Base-by-base conservation (phyloP, 1,284 basidiomycete species). In the Exobasidium rhododendri region DNA sequence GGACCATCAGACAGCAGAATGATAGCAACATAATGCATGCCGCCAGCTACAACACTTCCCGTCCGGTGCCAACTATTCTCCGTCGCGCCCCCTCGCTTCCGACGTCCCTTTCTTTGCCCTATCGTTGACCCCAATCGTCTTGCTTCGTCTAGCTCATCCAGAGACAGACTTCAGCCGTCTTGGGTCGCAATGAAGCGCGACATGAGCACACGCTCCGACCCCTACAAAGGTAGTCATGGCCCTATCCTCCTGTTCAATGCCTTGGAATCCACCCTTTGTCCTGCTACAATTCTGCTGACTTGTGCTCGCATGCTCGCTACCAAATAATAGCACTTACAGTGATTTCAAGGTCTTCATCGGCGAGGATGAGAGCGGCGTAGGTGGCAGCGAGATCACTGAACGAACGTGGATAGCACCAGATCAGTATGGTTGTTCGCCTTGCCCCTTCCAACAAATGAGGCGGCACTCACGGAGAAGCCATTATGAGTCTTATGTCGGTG, bases 291-390 rank as follows among this genome's bases (percentile, higher is more conserved):
- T 32, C 24, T 13, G 17, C 7, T 24, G n/a, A n/a, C n/a, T n/a
- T n/a, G n/a, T n/a, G n/a, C n/a, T n/a, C n/a, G n/a, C n/a, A n/a
- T n/a, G n/a, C n/a, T n/a, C n/a, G n/a, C n/a, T n/a, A 24, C n/a
- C 57, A 14, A 20, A 4, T 10, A 31, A 30, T 24, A n/a, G 71
- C 74, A 88, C 90, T 79, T 81, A 92, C 90, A 73, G 94, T 91
- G 62, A 98, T 87, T 28, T 88, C 92, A 32, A 97, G 92, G 26
- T 94, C 94, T 5, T 86, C 85, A 50, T 97, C 86, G 49, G 97
- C 92, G 11, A 94, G 92, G 22, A 92, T 75, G 50, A 98, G 85
- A 2, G 91, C 86, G 30, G 89, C 78, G 26, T 93, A 93, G 89
- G 80, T 81, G 81, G 63, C 77, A 78, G 75, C 70, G 66, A 79